Base-by-base conservation (phyloP, 1,284 basidiomycete species). In the Pyrrhoderma lamaoense region DNA sequence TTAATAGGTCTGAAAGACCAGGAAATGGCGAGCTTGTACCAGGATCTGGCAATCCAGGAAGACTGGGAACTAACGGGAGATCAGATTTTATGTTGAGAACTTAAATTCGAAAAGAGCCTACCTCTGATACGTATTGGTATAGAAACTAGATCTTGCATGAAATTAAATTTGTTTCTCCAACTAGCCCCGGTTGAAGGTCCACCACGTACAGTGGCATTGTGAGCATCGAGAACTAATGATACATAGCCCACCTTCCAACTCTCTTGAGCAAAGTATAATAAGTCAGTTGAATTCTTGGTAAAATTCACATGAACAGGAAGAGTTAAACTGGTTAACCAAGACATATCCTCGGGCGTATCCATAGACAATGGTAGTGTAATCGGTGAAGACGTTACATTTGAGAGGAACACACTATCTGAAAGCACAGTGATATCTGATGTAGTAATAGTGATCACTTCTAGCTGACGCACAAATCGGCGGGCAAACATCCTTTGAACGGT, bases 31-130 rank as follows among this genome's bases (percentile, higher is more conserved):
- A 59, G 48, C 73, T 65, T 8, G 64, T 60, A 13, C 80, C 80
- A 1, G 82, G 79, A n/a, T 65, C 63, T 7, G 85, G 85, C 11
- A 87, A 65, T 2, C 82, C 82, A 47, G 83, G 82, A 13, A 88
- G 57, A 4, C 68, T 61, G 8, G 83, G 82, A 23, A 88, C 85
- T 88, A 56, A 31, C 37, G 36, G 39, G 31, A 37, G 58, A 44
- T 47, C 34, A 31, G 50, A 51, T 19, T 34, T 13, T 35, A 38
- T 43, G 25, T 36, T 35, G 14, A 34, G 22, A 34, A 36, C 42
- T 8, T 16, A 34, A 9, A 9, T 23, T 13, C 52, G 14, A 21
- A 4, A 27, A 27, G 18, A 38, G 70, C 82, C 52, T 59, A 85
- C 84, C 71, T 52, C 73, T 71, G 43, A 84, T 55, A 40, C 65